Base-by-base conservation (phyloP, 192 early-diverging fungal species). In the Backusella circina region DNA sequence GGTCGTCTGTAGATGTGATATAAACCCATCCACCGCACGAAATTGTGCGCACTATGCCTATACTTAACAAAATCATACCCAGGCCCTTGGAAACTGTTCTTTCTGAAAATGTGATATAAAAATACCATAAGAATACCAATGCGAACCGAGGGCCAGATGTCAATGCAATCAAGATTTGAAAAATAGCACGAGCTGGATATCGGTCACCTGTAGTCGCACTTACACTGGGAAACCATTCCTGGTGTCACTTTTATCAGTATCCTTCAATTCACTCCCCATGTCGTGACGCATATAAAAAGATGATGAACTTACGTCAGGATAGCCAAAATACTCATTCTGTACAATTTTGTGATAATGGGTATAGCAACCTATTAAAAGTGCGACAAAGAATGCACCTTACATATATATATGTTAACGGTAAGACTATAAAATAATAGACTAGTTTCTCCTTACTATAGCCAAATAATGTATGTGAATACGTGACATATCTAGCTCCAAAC, bases 21-120 rank as follows among this genome's bases (percentile, higher is more conserved):
- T 93, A 95, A 5, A 92, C 90, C 93, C 93, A 95, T 28, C 93
- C 92, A 47, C 92, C 93, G 61, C 92, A 93, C 6, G 92, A 86
- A 21, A 90, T 78, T 21, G 92, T 92, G 72, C 93, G 90, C 73
- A 92, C 50, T 2, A 87, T n/a, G 32, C 86, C 87, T 57, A 87
- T 70, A 75, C 73, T 36, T 44, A 86, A 73, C 51, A 86, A 41
- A 72, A 86, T 39, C 57, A 80, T 67, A 35, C 73, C 54, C 76
- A 85, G 72, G 66, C 80, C 51, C 41, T 61, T 28, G 4, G 72
- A 77, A 4, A 54, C 54, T 13, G 79, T 71, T 7, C 67, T 67
- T 23, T 75, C 37, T 51, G 77, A 66, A 50, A 64, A 65, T 65
- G 77, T 70, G 67, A 76, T 77, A 73, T 82, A 78, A 78, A 88